Base-by-base conservation (phyloP, 2,329 filamentous ascomycete species). In the Parafenestella ontariensis region DNA sequence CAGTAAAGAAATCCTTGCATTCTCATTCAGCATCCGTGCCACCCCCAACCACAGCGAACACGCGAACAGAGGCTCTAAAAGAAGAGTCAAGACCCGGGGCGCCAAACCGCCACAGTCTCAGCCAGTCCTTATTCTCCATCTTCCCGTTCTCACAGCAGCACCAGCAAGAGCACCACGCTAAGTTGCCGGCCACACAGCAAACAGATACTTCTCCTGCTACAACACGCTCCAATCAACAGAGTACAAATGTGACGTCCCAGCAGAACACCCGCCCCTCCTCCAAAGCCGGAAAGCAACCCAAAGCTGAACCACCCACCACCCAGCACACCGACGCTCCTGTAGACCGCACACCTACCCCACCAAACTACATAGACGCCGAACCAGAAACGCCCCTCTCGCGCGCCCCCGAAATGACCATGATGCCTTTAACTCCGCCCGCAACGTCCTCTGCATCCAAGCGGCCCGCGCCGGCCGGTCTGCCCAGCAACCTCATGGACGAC, bases 81-180 rank as follows among this genome's bases (percentile, higher is more conserved):
- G 49, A 47, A 18, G 41, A 52, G 15, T 48, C 56, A 31, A 49
- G 67, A 39, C 71, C 71, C 1, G 37, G 59, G 3, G 57, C 49
- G 5, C 63, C 62, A 2, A 73, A 71, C 46, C 58, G 72, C 20
- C 70, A 75, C 37, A 73, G 71, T 44, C 56, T 75, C 3, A 71
- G 70, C 56, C 68, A 71, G 3, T 69, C 68, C 0, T 55, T 75
- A 2, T 75, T 74, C 56, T 70, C 68, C 47, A 72, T 74, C 33
- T 73, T 74, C 49, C 72, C 72, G 0, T 74, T 74, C 53, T 68
- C 69, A 0, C 68, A 72, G 44, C 67, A 72, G 49, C 63, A 69
- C 10, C 70, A 71, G 21, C 59, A 68, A 21, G 69, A 73, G 21
- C 70, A 74, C 26, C 66, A 68, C 28, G 64, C 66, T 5, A 66